These are phyloP conservation scores for Blastobotrys serpentis DNA, from an alignment of 1,139 yeast genomes.

Conservation along the genomic window DNA sequence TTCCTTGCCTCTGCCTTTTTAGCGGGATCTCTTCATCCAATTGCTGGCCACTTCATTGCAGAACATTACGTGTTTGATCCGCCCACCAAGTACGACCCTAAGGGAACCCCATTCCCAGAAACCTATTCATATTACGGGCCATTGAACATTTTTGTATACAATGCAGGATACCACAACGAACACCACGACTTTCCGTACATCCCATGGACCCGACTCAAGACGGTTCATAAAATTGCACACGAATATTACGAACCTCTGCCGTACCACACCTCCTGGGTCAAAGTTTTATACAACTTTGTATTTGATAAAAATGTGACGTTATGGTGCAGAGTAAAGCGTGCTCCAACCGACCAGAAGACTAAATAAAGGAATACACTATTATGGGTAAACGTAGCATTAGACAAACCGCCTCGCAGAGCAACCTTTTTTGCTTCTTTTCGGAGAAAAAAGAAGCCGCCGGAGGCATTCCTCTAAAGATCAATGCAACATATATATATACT, in stretches of 20 bases:
- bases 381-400: too few relatives aligned
- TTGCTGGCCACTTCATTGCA: slow-evolving; percentile 93
- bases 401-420: too few relatives aligned
- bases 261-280: slow-evolving; percentile 72
- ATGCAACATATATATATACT: too few relatives aligned
- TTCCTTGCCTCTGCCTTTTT: slow-evolving; percentile 74
- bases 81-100: slow-evolving; percentile 42
- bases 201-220: slow-evolving; percentile 82
- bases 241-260: slow-evolving; percentile 87
- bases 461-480: too few relatives aligned
- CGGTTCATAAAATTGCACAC: slow-evolving; percentile 61
- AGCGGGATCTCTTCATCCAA: slow-evolving; percentile 91
- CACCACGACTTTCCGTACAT: slow-evolving; percentile 94
- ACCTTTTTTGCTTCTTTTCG: neutral
- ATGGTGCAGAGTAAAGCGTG: slow-evolving; percentile 78
- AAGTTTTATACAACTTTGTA: slow-evolving; percentile 71
- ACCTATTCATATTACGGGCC: slow-evolving; percentile 88
- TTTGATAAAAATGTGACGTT: slow-evolving; percentile 64
- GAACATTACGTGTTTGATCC: slow-evolving; percentile 82
- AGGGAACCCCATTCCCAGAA: slow-evolving; percentile 54
- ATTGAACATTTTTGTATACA: slow-evolving; percentile 77
- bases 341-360: slow-evolving; percentile 22
- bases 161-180: slow-evolving; percentile 91
- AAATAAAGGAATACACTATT: slow-evolving; percentile 13
- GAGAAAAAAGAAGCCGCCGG: neutral